These are phyloP conservation scores for Fusarium humuli DNA, from an alignment of 2,329 filamentous ascomycete genomes.

Conservation along the genomic window DNA sequence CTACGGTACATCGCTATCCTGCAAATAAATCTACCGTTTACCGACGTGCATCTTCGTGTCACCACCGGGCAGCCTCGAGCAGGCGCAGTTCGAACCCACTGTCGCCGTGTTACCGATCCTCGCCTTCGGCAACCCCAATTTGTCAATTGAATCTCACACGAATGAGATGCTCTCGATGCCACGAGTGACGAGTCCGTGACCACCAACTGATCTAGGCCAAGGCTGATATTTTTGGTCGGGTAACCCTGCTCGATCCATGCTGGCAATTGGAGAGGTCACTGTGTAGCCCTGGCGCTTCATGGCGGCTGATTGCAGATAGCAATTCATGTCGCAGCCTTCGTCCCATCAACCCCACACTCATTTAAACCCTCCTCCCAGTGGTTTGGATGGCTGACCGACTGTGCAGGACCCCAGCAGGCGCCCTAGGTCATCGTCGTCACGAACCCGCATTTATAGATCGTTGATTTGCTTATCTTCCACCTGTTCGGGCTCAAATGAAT, in stretches of 20 bases:
- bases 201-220: conserved; percentile 30
- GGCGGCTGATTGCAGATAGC: conserved; percentile 43
- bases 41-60: conserved; percentile 42
- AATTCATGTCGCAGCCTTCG: conserved; percentile 40
- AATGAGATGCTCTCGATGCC: conserved; percentile 16
- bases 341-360: conserved; percentile 46
- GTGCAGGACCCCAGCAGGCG: conserved; percentile 34
- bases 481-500: conserved; percentile 11
- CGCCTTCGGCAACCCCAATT: conserved; percentile 35
- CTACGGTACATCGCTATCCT: conserved; percentile 19
- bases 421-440: conserved; percentile 36
- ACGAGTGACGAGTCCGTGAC: conserved; percentile 18
- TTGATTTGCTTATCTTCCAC: conserved; percentile 22
- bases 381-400: conserved; percentile 35
- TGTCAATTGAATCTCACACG: conserved; percentile 16
- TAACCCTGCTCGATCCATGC: conserved; percentile 40
- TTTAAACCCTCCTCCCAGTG: conserved; percentile 42
- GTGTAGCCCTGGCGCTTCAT: conserved; percentile 40
- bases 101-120: conserved; percentile 30
- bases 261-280: conserved; percentile 36
- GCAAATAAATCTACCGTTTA: conserved; percentile 36
- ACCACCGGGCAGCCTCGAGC: conserved; percentile 38
- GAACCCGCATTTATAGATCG: conserved; percentile 35
- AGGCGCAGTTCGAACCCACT: conserved; percentile 31
- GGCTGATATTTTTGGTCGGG: conserved; percentile 28